Evolutionary conservation across 192 early-diverging fungal genomes (phyloP).

Genomic region (Linderina pennispora): DNA sequence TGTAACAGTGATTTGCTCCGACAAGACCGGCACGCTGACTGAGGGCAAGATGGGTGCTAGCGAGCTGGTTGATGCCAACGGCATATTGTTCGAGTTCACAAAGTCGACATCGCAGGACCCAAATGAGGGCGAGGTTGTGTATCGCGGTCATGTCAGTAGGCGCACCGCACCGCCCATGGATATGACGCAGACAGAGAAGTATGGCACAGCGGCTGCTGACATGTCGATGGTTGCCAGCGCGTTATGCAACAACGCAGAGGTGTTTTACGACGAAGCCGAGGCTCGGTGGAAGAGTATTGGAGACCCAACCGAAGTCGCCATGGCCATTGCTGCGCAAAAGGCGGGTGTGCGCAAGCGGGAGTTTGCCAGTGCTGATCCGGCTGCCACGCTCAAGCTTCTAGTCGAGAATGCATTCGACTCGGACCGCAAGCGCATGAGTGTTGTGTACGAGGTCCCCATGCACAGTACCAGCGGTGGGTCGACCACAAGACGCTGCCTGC

Average conservation of each 20-base stretch:
- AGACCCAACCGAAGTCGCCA: slow-evolving; percentile 94
- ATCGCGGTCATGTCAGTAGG: slow-evolving; percentile 51
- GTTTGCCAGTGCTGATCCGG: not conserved
- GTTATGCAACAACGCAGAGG: slow-evolving; percentile 83
- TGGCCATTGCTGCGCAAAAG: slow-evolving; percentile 82
- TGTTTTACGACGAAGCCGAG: slow-evolving; percentile 52
- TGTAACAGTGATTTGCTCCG: slow-evolving; percentile 96
- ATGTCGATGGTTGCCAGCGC: slow-evolving; percentile 72
- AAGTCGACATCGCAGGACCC: slow-evolving; percentile 60
- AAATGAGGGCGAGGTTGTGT: slow-evolving; percentile 58
- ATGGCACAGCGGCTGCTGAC: slow-evolving; percentile 58
- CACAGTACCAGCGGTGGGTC: not conserved
- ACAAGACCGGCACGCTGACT: slow-evolving; percentile 96
- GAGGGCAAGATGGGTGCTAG: slow-evolving; percentile 95
- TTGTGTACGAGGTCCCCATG: slow-evolving; percentile 51
- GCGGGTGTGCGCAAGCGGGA: slow-evolving; percentile 59
- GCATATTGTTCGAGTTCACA: slow-evolving; percentile 41
- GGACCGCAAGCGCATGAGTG: slow-evolving; percentile 95
- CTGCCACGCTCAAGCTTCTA: slow-evolving; percentile 30
- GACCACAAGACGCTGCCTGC: slow-evolving; percentile 27
- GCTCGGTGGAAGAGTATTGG: slow-evolving; percentile 69
- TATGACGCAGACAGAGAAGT: slow-evolving; percentile 42
- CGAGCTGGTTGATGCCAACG: slow-evolving; percentile 51
- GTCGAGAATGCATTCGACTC: slow-evolving; percentile 89
- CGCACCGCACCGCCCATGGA: slow-evolving; percentile 29